Evolutionary conservation across 148 eudicot species (phyloP), one percentile per base, ranked within the genome.

Genomic region (Dianthus caryophyllus): DNA sequence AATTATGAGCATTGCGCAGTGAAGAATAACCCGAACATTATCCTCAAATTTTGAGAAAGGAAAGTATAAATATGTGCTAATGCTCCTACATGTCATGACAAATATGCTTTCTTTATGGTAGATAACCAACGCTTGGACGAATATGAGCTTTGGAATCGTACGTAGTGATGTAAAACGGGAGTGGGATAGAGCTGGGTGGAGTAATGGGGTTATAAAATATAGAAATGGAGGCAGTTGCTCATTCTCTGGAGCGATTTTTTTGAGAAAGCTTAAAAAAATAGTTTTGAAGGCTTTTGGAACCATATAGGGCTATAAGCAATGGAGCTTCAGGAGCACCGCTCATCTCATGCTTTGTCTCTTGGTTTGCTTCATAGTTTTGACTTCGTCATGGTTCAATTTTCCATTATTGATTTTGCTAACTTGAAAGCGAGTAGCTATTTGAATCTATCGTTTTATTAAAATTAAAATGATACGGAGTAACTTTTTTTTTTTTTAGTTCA

Each of bases 111-210:
- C 80, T 88, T 82, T 76, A 87, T 90, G 89, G 87, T 93, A 93
- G 96, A 93, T 93, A 84, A 75, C 85, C 83, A 86, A 88, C 88
- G 91, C 95, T 81, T 90, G 98, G 97, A 86, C 88, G 84, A 83
- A 84, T 85, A 70, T 88, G 95, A 84, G 98, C 98, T 80, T 84
- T 87, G 97, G 92, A 85, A 81, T 80, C 90, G 69, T 90, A 81
- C 92, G 61, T 90, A 90, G 95, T 95, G 88, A 81, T 90, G 97
- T 90, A 80, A 73, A 75, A 71, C 65, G 89, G 90, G 85, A 84
- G 76, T 84, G 91, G 87, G 90, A 80, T 76, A 77, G 75, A 48
- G 81, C 79, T 81, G 88, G 83, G 91, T 84, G 89, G 85, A 87
- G 86, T 82, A 76, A 71, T 84, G 87, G 88, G 81, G 81, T 68